Evolutionary conservation across 768 basidiomycete species (phyloP), one percentile per base, ranked within the genome.

Genomic region (Tricholomella constricta): DNA sequence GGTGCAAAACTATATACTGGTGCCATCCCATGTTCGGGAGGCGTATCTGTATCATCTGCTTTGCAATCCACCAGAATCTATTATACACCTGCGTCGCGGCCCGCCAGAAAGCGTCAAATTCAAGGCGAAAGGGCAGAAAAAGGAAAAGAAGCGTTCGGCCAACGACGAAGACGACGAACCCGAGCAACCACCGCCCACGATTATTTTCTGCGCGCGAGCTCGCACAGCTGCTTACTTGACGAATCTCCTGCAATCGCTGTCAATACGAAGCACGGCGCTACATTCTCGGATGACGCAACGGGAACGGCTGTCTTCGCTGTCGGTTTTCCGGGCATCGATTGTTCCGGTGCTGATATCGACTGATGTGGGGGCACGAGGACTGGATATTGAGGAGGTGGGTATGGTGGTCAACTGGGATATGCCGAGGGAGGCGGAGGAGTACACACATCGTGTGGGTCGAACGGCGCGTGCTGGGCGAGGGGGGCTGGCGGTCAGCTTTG

Each of bases 381-480:
- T 99, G 53, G 97, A 98, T 72, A 96, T 98, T 51, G 93, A 93
- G 55, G 92, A 95, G 60, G 95, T 99, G 10, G 94, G 91, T 10
- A 84, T 98, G 76, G 93, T 99, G 17, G 78, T 99, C 52, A 98
- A 99, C 59, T 99, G 95, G 94, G 96, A 99, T 69, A 75, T 98
- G 57, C 97, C 97, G 12, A 77, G 80, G 11, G 86, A 88, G 65
- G 80, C 92, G 5, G 96, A 96, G 68, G 95, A 96, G 67, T 99
- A 99, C 65, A 90, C 93, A 1, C 97, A 99, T 73, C 83, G 97
- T 19, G 97, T 99, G 1, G 94, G 94, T 38, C 73, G 94, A 64
- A 98, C 94, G 20, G 94, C 94, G 26, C 85, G 94, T 62, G 90
- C 88, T 10, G 97, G 97, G 6, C 80, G 84, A 62, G 90, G 88